A percentile compares a stretch with the other conserved stretches of the same genome.
Conservation (phyloP, 192 early-diverging fungal genomes). For the Kappamyces sp. region DNA sequence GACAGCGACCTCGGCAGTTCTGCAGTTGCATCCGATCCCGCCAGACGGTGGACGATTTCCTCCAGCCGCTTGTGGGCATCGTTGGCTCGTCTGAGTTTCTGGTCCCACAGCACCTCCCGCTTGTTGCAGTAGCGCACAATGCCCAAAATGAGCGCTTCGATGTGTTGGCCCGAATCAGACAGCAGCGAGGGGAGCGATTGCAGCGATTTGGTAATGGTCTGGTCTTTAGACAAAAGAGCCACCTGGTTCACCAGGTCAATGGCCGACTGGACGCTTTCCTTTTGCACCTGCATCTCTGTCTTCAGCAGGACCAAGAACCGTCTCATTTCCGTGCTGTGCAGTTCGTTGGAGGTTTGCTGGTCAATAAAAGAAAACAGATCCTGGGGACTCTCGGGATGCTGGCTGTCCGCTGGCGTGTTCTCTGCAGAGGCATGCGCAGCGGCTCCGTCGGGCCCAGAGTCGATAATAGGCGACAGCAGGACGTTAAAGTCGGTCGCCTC, state of each 20-base stretch:
- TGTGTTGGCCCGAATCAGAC: conserved; percentile 20
- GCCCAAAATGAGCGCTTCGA: conserved; percentile 17
- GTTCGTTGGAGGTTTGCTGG: neutral
- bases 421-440: neutral
- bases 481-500: neutral
- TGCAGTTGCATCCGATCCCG: conserved; percentile 16
- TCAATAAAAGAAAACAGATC: neutral
- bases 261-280: conserved; percentile 14
- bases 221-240: conserved; percentile 14
- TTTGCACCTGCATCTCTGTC: conserved; percentile 32
- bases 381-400: no score
- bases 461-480: neutral
- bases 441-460: neutral
- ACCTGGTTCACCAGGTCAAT: conserved; percentile 18
- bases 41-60: conserved; percentile 26
- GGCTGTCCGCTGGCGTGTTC: no score
- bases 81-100: conserved; percentile 18
- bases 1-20: neutral
- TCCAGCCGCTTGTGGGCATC: conserved; percentile 31
- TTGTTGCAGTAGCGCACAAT: conserved; percentile 17
- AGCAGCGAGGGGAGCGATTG: conserved; percentile 22
- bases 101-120: conserved; percentile 21
- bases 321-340: conserved; percentile 5
- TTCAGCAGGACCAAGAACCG: conserved; percentile 23
- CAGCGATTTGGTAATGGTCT: neutral